Evolutionary conservation across 129 eudicot genomes (phyloP), one percentile per base, ranked within the genome.

Genomic region (Lonicera japonica): DNA sequence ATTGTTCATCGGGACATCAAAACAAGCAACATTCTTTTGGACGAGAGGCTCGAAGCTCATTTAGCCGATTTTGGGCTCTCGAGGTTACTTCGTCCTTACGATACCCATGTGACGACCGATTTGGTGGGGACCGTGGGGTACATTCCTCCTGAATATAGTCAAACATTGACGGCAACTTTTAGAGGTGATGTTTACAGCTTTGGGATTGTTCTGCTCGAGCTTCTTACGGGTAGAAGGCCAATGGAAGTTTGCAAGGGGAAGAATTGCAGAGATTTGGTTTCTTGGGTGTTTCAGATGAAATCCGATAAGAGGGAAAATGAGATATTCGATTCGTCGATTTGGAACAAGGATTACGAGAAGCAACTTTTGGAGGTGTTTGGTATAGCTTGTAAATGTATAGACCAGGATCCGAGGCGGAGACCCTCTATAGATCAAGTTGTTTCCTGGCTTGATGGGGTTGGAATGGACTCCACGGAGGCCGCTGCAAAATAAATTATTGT

Each of bases 51-150:
- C 21, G 84, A 92, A 22, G 99, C 99, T 40, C 99, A 88, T 76
- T 70, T 92, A 69, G 99, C 99, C 9, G 99, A 92, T 85, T 92
- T 92, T 45, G 99, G 99, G 53, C 81, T 92, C 5, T 74, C 99
- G 1, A 76, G 99, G 63, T 58, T 92, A 41, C 79, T 92, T 9
- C 77, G 74, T 62, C 99, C 99, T 0, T 92, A 80, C 12, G 99
- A 92, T 58, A 92, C 99, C 15, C 99, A 92, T 47, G 99, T 92
- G 5, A 92, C 99, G 3, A 92, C 99, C 0, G 99, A 92, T 70
- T 79, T 92, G 74, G 99, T 92, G 11, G 99, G 99, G 23, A 92
- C 99, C 0, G 69, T 92, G 48, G 99, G 99, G n/a, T 92, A 92
- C 51, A 92, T 92, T 63, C 99, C 96, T 24, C 99, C 99, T 0